These are phyloP conservation scores for Kluyveromyces sp. DNA, from an alignment of 1,139 yeast species.

Conservation along the genomic window DNA sequence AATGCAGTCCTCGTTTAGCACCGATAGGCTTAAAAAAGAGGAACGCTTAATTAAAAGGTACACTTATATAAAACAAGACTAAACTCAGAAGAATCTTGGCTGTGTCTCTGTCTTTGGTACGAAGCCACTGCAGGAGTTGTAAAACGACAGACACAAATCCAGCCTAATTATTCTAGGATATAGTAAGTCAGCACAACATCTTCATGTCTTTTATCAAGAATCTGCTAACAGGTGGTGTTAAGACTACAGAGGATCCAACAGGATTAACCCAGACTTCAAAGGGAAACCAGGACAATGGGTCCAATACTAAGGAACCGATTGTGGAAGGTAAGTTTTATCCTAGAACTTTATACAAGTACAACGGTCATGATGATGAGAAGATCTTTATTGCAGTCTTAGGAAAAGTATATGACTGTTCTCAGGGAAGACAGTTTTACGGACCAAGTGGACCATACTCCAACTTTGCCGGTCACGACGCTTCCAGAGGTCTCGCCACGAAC, in stretches of 20 bases:
- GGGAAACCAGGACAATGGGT: slow-evolving; percentile 7
- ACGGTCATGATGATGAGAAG: slow-evolving; percentile 71
- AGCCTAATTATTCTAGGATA: no score
- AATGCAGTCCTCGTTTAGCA: not conserved
- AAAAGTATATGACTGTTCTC: slow-evolving; percentile 75
- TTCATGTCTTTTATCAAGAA: slow-evolving; percentile 38
- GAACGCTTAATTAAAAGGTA: not conserved
- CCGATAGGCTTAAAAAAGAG: not conserved
- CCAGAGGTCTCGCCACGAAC: slow-evolving; percentile 85
- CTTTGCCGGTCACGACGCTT: slow-evolving; percentile 96
- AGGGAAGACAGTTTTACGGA: slow-evolving; percentile 83
- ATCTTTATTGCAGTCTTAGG: slow-evolving; percentile 83
- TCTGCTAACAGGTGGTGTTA: slow-evolving; percentile 35
- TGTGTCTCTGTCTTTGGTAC: no score
- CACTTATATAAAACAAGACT: no score
- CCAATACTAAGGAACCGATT: slow-evolving; percentile 42
- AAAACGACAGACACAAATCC: no score
- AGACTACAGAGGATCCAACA: slow-evolving; percentile 35
- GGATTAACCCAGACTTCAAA: slow-evolving; percentile 20
- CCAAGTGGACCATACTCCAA: slow-evolving; percentile 95
- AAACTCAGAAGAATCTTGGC: no score
- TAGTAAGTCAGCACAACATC: no score
- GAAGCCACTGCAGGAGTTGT: no score
- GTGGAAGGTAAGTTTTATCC: slow-evolving; percentile 83
- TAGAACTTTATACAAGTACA: slow-evolving; percentile 57